A percentile compares a stretch with the other conserved stretches of the same genome.
Evolutionary conservation across 306 rosid species (phyloP).

Genomic region (Fragaria nilgerrensis): DNA sequence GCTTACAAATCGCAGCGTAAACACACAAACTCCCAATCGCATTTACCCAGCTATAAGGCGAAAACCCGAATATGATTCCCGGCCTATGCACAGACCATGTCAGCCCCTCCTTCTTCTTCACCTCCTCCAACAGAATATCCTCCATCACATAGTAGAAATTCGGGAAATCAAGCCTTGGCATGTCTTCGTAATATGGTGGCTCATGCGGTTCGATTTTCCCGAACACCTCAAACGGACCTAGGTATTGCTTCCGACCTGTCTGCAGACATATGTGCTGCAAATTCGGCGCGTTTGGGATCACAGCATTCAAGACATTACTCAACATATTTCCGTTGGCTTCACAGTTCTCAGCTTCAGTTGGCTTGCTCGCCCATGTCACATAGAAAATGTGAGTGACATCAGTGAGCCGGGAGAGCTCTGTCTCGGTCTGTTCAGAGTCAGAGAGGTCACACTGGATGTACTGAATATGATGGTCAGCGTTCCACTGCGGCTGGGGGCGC

Average conservation of each 20-base stretch:
- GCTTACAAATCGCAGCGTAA: conserved; percentile 61
- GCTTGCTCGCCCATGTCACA: conserved; percentile 42
- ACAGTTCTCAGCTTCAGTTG: conserved; percentile 47
- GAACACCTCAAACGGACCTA: conserved; percentile 37
- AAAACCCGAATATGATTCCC: conserved; percentile 41
- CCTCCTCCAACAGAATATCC: conserved; percentile 49
- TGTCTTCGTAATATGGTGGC: conserved; percentile 43
- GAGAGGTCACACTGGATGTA: conserved; percentile 64
- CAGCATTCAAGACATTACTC: conserved; percentile 45
- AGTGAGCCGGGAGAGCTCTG: conserved; percentile 46
- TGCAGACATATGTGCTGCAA: conserved; percentile 60
- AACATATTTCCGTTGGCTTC: conserved; percentile 50
- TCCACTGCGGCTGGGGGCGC: conserved; percentile 51
- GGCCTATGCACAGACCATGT: conserved; percentile 64
- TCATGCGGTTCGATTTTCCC: conserved; percentile 45
- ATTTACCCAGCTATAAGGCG: conserved; percentile 57
- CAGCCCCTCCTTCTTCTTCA: conserved; percentile 46
- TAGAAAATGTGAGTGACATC: conserved; percentile 64
- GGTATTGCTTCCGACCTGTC: conserved; percentile 49
- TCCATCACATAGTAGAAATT: conserved; percentile 51
- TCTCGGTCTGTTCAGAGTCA: conserved; percentile 37
- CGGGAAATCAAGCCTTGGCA: conserved; percentile 41
- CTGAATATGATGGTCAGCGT: conserved; percentile 42
- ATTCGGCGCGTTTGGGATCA: conserved; percentile 53
- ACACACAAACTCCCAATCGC: conserved; percentile 36